phyloP scores from a whole-genome alignment of 768 basidiomycete genomes.

The Lactifluus echinatus region DNA sequence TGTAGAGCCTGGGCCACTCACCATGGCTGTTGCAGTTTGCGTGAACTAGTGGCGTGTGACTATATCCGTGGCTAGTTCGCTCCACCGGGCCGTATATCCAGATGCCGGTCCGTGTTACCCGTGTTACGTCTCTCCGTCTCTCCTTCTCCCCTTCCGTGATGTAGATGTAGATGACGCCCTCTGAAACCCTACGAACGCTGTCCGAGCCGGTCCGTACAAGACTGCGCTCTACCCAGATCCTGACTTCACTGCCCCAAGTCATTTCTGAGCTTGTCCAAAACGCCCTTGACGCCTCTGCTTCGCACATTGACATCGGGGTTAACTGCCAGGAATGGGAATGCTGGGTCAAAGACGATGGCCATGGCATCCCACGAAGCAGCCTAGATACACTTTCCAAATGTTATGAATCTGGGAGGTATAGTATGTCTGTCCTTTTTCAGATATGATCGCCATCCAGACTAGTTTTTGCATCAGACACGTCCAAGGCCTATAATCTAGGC shows the following conservation, averaged over 20 bases:
- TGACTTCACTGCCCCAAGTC: constrained; percentile 74
- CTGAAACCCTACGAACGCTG: constrained; percentile 28
- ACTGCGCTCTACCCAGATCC: constrained; percentile 74
- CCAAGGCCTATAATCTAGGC: constrained; percentile 52
- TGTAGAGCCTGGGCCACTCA: neutral
- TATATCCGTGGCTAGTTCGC: too few relatives aligned
- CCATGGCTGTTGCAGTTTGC: neutral
- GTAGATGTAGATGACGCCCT: constrained; percentile 8
- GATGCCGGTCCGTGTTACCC: too few relatives aligned
- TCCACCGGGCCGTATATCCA: too few relatives aligned
- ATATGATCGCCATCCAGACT: neutral
- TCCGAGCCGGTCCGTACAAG: constrained; percentile 53
- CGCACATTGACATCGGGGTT: constrained; percentile 59
- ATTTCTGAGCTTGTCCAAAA: constrained; percentile 87
- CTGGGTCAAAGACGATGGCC: constrained; percentile 81
- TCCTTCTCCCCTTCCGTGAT: too few relatives aligned
- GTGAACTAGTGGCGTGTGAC: too few relatives aligned
- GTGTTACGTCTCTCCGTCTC: too few relatives aligned
- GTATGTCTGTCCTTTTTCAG: constrained; percentile 35
- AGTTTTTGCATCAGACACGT: constrained; percentile 45
- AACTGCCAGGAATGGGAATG: constrained; percentile 73
- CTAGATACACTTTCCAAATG: constrained; percentile 46
- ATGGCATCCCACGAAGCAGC: constrained; percentile 58
- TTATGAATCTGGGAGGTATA: constrained; percentile 51
- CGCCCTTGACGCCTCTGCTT: constrained; percentile 72